Conservation (phyloP, 495 filamentous ascomycete genomes). For the Hypomontagnella submonticulosa region DNA sequence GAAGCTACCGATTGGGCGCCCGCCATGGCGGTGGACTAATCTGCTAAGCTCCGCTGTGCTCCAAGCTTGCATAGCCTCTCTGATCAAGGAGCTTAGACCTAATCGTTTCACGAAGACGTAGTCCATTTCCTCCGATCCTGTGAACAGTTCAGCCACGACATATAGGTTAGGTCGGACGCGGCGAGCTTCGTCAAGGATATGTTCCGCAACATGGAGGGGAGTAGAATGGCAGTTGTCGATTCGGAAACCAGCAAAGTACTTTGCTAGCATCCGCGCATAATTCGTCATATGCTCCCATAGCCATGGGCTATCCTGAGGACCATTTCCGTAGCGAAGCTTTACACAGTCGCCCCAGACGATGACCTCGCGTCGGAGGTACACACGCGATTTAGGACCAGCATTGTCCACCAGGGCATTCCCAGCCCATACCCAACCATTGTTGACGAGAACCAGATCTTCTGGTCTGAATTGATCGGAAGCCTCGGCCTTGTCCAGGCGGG, state of each 20-base stretch:
- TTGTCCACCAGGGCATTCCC: slow-evolving; percentile 94
- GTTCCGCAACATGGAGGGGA: slow-evolving; percentile 90
- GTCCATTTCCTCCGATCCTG: slow-evolving; percentile 94
- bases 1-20: slow-evolving; percentile 95
- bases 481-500: slow-evolving; percentile 83
- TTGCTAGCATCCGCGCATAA: slow-evolving; percentile 93
- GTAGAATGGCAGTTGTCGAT: slow-evolving; percentile 99
- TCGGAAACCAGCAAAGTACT: slow-evolving; percentile 93
- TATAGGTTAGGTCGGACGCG: slow-evolving; percentile 88
- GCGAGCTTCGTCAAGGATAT: slow-evolving; percentile 91
- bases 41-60: slow-evolving; percentile 90
- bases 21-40: slow-evolving; percentile 93
- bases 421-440: slow-evolving; percentile 99
- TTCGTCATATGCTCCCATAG: slow-evolving; percentile 95
- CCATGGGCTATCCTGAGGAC: slow-evolving; percentile 87
- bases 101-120: slow-evolving; percentile 94
- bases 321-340: slow-evolving; percentile 89
- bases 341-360: slow-evolving; percentile 99
- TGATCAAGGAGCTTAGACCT: slow-evolving; percentile 87
- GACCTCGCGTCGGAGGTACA: slow-evolving; percentile 92
- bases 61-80: slow-evolving; percentile 99
- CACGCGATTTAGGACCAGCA: slow-evolving; percentile 85
- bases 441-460: slow-evolving; percentile 83
- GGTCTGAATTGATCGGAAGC: slow-evolving; percentile 79
- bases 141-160: slow-evolving; percentile 96